Evolutionary conservation across 768 basidiomycete species (phyloP).

Genomic region (Boletus edulis): DNA sequence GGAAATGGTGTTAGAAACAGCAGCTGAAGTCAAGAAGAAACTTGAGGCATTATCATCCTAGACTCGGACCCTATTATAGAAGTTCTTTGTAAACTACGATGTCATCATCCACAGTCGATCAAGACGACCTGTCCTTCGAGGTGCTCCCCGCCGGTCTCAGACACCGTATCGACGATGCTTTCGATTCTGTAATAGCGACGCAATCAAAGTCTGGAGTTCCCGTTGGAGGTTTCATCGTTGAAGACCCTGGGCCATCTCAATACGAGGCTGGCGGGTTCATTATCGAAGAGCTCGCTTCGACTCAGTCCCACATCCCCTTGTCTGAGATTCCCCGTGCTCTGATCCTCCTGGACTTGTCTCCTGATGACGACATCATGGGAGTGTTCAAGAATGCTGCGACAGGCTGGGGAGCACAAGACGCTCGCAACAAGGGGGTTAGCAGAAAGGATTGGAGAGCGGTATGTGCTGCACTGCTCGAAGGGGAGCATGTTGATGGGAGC

Average conservation of each 20-base stretch:
- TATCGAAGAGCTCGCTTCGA: constrained; percentile 19
- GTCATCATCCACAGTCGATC: constrained; percentile 1
- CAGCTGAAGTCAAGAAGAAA: constrained; percentile 49
- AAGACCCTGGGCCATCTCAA: constrained; percentile 17
- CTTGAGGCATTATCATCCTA: constrained; percentile 29
- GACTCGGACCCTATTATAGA: neutral
- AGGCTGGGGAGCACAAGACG: constrained; percentile 54
- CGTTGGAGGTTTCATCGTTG: constrained; percentile 36
- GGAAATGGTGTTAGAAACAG: constrained; percentile 43
- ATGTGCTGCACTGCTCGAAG: constrained; percentile 70
- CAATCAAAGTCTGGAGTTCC: constrained; percentile 6
- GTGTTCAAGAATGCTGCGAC: constrained; percentile 75
- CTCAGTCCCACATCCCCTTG: constrained; percentile 44
- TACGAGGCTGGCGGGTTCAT: constrained; percentile 32
- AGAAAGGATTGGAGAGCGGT: constrained; percentile 78
- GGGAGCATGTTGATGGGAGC: constrained; percentile 28
- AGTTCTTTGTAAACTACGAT: constrained; percentile 6
- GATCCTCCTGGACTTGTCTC: constrained; percentile 57
- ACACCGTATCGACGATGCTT: constrained; percentile 7
- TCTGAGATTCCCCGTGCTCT: constrained; percentile 61
- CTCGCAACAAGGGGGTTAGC: constrained; percentile 42
- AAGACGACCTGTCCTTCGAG: constrained; percentile 35
- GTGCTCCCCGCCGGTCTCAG: constrained; percentile 42
- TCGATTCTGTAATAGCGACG: constrained; percentile 1
- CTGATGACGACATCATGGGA: constrained; percentile 69